Evolutionary conservation across 108 stramenopile genomes (phyloP), one percentile per base, ranked within the genome.

Genomic region (Nitzschia putrida): DNA sequence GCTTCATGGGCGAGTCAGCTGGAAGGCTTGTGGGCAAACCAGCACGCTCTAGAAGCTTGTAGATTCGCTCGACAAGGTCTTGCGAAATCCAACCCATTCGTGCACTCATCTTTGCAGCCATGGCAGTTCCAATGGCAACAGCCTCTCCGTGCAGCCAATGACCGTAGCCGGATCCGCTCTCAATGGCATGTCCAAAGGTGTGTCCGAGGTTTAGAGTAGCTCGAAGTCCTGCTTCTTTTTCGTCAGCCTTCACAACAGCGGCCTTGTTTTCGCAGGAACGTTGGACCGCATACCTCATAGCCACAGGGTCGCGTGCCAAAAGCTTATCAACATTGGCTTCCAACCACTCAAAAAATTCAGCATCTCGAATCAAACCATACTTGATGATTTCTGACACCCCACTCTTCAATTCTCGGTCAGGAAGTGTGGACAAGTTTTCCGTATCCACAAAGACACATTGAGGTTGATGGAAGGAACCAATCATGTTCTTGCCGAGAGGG

Each of bases 141-240:
- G 94, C 96, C 76, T 99, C 98, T 16, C 98, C 98, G 71, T 99
- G 98, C 38, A 97, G 69, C 84, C 92, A 96, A 12, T 78, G 83
- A 14, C 97, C 97, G 74, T 98, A 97, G 11, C 97, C 96, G 9
- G 91, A 82, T 55, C 91, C 89, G 69, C 92, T 94, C 79, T 99
- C 98, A 61, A 99, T 96, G 24, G 97, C 98, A 74, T 99, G 98
- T 23, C 97, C 98, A 77, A 98, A 97, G 34, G 98, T 99, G 77
- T 99, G 98, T 24, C 98, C 98, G 43, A 99, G 77, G 78, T 99
- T 99, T 49, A 99, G 86, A 37, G 96, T 96, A 7, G 98, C 98
- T 3, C 98, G 83, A 9, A 97, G 42, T 1, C 89, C 96, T 24
- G 93, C 94, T 79, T 98, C 97, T 80, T 83, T 87, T 70, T 98